Conservation (phyloP, 768 basidiomycete species). For the Mycena vulgaris region DNA sequence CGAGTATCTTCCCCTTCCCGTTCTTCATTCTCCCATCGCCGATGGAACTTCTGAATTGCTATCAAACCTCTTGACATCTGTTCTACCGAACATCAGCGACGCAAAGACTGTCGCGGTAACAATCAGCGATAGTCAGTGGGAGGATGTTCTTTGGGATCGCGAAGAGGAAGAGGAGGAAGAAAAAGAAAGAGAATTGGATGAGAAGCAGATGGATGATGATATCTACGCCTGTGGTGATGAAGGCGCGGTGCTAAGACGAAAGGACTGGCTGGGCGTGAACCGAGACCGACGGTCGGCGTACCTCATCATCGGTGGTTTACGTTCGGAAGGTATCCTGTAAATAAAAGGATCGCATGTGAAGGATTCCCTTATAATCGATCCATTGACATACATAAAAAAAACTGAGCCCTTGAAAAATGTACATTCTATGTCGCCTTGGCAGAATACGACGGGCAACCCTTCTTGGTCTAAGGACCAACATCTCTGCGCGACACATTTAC, state of each 20-base stretch:
- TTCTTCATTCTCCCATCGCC: constrained; percentile 72
- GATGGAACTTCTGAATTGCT: constrained; percentile 83
- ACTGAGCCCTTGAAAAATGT: no score
- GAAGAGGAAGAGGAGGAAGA: constrained; percentile 69
- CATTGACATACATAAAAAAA: no score
- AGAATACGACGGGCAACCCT: no score
- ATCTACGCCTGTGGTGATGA: constrained; percentile 77
- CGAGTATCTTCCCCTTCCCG: constrained; percentile 86
- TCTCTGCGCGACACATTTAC: no score
- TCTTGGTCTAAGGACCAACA: no score
- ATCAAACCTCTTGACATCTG: constrained; percentile 80
- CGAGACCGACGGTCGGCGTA: constrained; percentile 86
- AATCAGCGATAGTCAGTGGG: constrained; percentile 84
- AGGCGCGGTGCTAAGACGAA: constrained; percentile 59
- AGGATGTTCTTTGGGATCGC: constrained; percentile 83
- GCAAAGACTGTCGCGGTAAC: constrained; percentile 85
- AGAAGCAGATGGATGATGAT: constrained; percentile 57
- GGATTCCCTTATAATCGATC: no score
- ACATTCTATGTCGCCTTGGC: no score
- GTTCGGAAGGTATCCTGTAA: constrained; percentile 77
- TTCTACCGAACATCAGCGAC: constrained; percentile 81
- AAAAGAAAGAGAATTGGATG: constrained; percentile 45
- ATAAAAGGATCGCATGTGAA: no score
- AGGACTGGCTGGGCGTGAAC: constrained; percentile 86
- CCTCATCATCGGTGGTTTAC: constrained; percentile 83